These are phyloP conservation scores for Centrapalus pauciflorus DNA, from an alignment of 129 eudicot species.

Conservation along the genomic window DNA sequence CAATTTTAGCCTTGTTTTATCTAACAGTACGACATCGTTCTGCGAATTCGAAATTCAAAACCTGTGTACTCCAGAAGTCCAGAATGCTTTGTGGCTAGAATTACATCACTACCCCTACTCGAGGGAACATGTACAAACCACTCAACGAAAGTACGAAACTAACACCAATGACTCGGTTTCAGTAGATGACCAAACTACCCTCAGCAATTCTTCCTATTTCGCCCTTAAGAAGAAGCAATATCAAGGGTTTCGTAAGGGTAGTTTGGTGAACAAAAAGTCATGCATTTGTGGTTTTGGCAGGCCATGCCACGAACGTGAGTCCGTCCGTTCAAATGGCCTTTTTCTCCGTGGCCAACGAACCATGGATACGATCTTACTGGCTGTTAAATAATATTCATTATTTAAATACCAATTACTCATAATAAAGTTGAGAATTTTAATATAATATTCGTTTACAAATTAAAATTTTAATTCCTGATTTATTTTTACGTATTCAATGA, in stretches of 20 bases:
- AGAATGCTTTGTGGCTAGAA: background rate
- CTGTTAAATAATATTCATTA: too few species aligned
- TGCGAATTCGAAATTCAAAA: background rate
- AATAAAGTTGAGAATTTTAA: too few species aligned
- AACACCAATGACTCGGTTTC: slow-evolving; percentile 17
- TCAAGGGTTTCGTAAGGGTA: slow-evolving; percentile 9
- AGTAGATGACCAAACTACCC: background rate
- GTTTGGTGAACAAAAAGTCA: slow-evolving; percentile 8
- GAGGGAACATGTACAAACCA: slow-evolving; percentile 20
- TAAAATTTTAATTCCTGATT: too few species aligned
- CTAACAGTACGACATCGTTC: background rate
- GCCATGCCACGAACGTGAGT: slow-evolving; percentile 50
- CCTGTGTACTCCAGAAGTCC: slow-evolving; percentile 12
- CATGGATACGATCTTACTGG: too few species aligned
- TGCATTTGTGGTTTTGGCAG: slow-evolving; percentile 15
- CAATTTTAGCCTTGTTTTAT: slow-evolving; percentile 11
- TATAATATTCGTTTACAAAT: too few species aligned
- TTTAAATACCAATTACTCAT: too few species aligned
- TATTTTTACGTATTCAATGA: too few species aligned
- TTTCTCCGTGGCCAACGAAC: slow-evolving; percentile 19
- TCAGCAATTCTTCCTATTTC: too few species aligned
- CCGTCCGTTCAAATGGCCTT: slow-evolving; percentile 36
- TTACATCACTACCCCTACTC: slow-evolving; percentile 21
- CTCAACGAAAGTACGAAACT: background rate
- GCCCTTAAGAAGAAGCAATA: background rate